Base-by-base conservation (phyloP, 2,329 filamentous ascomycete genomes). In the Rasamsonia emersonii region DNA sequence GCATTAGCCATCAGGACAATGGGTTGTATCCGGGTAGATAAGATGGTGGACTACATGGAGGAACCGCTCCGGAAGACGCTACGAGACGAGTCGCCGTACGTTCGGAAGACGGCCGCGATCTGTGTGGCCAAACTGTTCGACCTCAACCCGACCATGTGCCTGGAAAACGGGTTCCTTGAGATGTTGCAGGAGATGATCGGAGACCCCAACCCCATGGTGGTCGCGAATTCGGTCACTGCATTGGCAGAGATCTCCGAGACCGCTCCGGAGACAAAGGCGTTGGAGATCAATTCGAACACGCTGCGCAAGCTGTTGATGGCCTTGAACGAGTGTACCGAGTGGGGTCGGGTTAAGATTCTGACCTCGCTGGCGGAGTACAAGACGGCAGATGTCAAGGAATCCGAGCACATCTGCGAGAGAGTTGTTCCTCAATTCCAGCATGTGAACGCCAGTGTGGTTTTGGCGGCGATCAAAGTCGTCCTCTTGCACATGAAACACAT, bases 41-140 rank as follows among this genome's bases (percentile, higher is more conserved):
- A 98, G 64, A 98, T 98, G 86, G 86, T 96, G 44, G 91, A 98
- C 57, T 98, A 98, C 60, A 96, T 98, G 89, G 91, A 96, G 60
- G 91, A 98, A 53, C 91, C 91, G 9, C 64, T 98, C 41, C 77
- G 91, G 48, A 98, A 98, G 67, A 98, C 91, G 9, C 68, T 98
- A 45, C 79, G 86, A 59, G 91, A 98, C 64, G 91, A 98, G 62
- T 96, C 89, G 29, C 91, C 91, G 1, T 98, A 98, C 59, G 91
- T 98, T 39, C 83, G 91, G 48, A 98, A 98, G 67, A 98, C 91
- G 2, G 91, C 91, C 25, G 91, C 89, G 24, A 91, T 98, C 44
- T 96, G 91, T 56, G 91, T 98, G 26, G 91, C 91, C 32, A 98
- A 98, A 63, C 76, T 98, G 5, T 98, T 94, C 62, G 91, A 98